A percentile compares a stretch with the other conserved stretches of the same genome.
Conservation (phyloP, 2,329 filamentous ascomycete genomes). For the Aspergillus unguis region DNA sequence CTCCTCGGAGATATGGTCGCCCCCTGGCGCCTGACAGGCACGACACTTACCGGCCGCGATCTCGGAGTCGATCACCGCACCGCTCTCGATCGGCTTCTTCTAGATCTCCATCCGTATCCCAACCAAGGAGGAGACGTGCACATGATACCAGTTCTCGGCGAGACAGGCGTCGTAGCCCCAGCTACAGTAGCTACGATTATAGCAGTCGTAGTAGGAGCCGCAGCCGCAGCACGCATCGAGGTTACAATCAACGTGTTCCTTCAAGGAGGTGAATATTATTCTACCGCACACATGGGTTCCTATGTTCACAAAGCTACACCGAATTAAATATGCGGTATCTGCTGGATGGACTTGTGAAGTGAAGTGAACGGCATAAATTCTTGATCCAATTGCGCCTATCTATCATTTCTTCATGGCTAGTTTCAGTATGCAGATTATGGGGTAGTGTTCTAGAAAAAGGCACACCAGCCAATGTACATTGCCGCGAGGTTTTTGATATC, state of each 20-base stretch:
- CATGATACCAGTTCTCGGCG: slow-evolving; percentile 37
- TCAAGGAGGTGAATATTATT: slow-evolving; percentile 19
- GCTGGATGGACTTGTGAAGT: too few relatives aligned
- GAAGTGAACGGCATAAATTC: too few relatives aligned
- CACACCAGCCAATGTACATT: slow-evolving; percentile 97
- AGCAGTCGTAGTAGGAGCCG: slow-evolving; percentile 51
- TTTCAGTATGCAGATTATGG: too few relatives aligned
- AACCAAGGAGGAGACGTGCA: slow-evolving; percentile 36
- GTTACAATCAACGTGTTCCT: slow-evolving; percentile 29
- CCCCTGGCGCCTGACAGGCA: slow-evolving; percentile 47
- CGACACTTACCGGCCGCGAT: slow-evolving; percentile 59
- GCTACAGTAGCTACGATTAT: slow-evolving; percentile 62
- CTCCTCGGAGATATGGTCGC: slow-evolving; percentile 40
- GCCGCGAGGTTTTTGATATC: slow-evolving; percentile 73
- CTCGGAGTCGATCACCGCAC: slow-evolving; percentile 44
- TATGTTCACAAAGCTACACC: too few relatives aligned
- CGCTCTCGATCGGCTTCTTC: slow-evolving; percentile 38
- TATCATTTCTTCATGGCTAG: too few relatives aligned
- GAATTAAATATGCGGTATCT: too few relatives aligned
- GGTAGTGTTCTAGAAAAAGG: slow-evolving; percentile 53
- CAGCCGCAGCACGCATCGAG: slow-evolving; percentile 50
- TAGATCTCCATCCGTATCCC: slow-evolving; percentile 42
- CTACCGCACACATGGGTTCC: not conserved
- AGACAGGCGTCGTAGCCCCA: slow-evolving; percentile 55
- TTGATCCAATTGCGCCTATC: too few relatives aligned